Evolutionary conservation across 371 early-diverging fungal genomes (phyloP).

Genomic region (Mortierella polycephala): DNA sequence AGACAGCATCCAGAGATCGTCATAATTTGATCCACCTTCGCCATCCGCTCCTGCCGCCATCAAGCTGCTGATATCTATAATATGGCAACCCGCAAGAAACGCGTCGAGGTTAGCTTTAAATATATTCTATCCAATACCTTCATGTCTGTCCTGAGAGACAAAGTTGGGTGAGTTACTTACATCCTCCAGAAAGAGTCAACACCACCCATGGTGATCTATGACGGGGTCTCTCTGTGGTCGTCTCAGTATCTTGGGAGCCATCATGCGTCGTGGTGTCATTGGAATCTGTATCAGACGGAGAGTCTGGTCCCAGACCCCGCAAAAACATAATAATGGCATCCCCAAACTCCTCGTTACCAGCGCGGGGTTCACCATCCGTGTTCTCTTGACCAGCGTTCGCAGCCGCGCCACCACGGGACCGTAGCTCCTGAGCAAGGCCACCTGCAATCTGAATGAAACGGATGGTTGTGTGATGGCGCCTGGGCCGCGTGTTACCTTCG

Average conservation of each 20-base stretch:
- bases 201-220: constrained; percentile 44
- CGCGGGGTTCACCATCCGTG: constrained; percentile 1
- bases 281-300: constrained; percentile 9
- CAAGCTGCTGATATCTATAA: constrained; percentile 41
- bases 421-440: constrained; percentile 7
- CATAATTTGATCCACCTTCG: constrained; percentile 57
- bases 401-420: constrained; percentile 2
- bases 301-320: constrained; percentile 14
- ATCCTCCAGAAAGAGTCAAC: constrained; percentile 44
- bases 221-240: constrained; percentile 17
- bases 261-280: constrained; percentile 6
- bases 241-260: constrained; percentile 12
- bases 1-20: constrained; percentile 67
- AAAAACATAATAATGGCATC: constrained; percentile 45
- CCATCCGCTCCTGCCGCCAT: constrained; percentile 31
- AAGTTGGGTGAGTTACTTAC: constrained; percentile 15
- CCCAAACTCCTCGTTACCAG: constrained; percentile 16
- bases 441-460: constrained; percentile 45
- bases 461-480: constrained; percentile 34
- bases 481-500: constrained; percentile 8
- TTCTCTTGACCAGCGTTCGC: neutral
- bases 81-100: neutral
- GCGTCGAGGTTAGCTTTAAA: neutral
- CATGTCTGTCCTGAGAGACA: neutral
- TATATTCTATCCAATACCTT: neutral